Evolutionary conservation across 352 stramenopile genomes (phyloP).

Genomic region (Globisporangium nodosum): DNA sequence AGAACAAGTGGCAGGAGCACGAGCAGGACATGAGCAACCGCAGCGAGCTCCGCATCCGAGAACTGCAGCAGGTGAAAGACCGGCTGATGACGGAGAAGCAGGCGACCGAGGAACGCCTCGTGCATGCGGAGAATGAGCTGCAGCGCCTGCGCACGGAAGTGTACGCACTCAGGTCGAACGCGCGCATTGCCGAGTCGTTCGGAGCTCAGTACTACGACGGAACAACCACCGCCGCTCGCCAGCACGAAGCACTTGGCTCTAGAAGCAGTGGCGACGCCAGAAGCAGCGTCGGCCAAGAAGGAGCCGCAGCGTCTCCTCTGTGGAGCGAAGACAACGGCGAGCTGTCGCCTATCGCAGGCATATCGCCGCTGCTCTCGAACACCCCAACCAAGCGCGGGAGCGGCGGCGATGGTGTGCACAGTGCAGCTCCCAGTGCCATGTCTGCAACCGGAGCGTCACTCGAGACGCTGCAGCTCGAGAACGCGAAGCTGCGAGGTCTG

Average conservation of each 20-base stretch:
- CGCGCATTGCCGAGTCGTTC: conserved; percentile 45
- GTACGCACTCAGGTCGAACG: conserved; percentile 32
- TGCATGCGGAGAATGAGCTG: conserved; percentile 58
- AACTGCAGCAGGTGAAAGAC: conserved; percentile 55
- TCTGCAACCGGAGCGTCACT: conserved; percentile 2
- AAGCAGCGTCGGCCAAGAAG: not conserved
- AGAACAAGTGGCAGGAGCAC: conserved; percentile 62
- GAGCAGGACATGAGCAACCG: conserved; percentile 43
- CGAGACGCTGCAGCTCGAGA: conserved; percentile 42
- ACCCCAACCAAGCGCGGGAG: conserved; percentile 17
- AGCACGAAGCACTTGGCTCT: not conserved
- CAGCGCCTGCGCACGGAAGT: conserved; percentile 50
- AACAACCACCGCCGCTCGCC: not conserved
- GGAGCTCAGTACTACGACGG: conserved; percentile 20
- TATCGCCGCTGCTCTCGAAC: conserved; percentile 47
- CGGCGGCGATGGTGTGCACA: not conserved
- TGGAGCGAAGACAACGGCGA: conserved; percentile 69
- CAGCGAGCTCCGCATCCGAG: conserved; percentile 40
- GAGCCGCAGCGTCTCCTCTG: conserved; percentile 35
- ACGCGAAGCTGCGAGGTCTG: conserved; percentile 43
- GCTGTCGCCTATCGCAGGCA: conserved; percentile 37
- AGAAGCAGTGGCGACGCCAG: not conserved
- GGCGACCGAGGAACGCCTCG: conserved; percentile 43
- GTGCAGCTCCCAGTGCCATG: conserved; percentile 2
- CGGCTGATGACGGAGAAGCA: conserved; percentile 52